These are phyloP conservation scores for Coffea canephora DNA, from an alignment of 257 asterid species.

Conservation along the genomic window DNA sequence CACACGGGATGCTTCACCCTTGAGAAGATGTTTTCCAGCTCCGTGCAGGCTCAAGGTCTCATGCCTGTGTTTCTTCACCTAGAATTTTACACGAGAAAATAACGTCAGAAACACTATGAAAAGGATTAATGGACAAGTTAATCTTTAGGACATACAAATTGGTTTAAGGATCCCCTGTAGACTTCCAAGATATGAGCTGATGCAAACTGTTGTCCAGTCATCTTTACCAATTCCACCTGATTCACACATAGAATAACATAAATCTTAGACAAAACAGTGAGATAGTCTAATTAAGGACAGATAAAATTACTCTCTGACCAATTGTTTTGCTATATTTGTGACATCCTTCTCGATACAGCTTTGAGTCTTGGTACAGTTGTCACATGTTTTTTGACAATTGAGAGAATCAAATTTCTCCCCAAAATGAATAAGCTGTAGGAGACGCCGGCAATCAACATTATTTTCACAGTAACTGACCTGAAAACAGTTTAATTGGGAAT, in stretches of 20 bases:
- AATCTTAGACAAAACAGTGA: background rate
- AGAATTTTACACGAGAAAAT: constrained; percentile 24
- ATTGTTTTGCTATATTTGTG: constrained; percentile 61
- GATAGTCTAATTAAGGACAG: background rate
- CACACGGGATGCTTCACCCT: constrained; percentile 91
- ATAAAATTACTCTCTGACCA: constrained; percentile 46
- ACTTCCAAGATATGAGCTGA: constrained; percentile 93
- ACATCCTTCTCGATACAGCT: constrained; percentile 78
- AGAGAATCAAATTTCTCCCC: constrained; percentile 91
- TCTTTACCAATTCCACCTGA: constrained; percentile 89
- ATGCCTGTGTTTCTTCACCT: constrained; percentile 95
- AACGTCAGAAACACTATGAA: constrained; percentile 25
- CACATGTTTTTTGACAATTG: constrained; percentile 84
- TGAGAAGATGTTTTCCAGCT: constrained; percentile 86
- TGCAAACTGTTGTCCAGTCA: constrained; percentile 71
- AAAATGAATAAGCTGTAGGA: constrained; percentile 87
- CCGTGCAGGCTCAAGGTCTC: constrained; percentile 82
- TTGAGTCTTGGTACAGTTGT: constrained; percentile 78
- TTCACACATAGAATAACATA: background rate
- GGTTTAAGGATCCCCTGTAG: constrained; percentile 91
- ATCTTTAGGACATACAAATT: constrained; percentile 65
- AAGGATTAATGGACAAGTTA: constrained; percentile 12
- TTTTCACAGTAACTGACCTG: constrained; percentile 98
- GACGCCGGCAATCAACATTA: constrained; percentile 93
- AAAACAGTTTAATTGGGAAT: constrained; percentile 22